These are phyloP conservation scores for Aspergillus ochraceus DNA, from an alignment of 2,329 filamentous ascomycete species.

Conservation along the genomic window DNA sequence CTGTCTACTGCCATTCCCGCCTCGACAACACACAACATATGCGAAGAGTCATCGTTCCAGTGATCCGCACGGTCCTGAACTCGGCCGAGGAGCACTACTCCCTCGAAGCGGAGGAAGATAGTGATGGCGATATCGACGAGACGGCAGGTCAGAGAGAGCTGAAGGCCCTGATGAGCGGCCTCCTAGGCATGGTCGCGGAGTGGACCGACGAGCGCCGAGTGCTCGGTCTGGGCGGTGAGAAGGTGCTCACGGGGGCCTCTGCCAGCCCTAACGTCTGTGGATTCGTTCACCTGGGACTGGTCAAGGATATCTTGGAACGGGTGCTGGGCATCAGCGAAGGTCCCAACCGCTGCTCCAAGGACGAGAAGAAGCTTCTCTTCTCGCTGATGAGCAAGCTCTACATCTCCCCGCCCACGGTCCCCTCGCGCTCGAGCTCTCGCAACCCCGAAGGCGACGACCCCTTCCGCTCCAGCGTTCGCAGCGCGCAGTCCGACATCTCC, in stretches of 20 bases:
- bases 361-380: conserved; percentile 81
- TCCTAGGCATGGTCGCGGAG: conserved; percentile 76
- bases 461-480: conserved; percentile 52
- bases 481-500: conserved; percentile 50
- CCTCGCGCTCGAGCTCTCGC: conserved; percentile 38
- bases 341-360: conserved; percentile 50
- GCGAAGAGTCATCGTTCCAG: conserved; percentile 69
- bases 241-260: conserved; percentile 50
- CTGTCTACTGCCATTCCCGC: conserved; percentile 87
- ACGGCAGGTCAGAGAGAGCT: conserved; percentile 68
- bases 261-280: conserved; percentile 61
- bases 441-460: conserved; percentile 61
- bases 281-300: conserved; percentile 78
- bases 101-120: conserved; percentile 70
- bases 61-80: conserved; percentile 68
- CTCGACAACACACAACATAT: conserved; percentile 81
- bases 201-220: conserved; percentile 92
- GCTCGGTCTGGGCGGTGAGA: conserved; percentile 58
- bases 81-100: conserved; percentile 65
- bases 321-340: conserved; percentile 54
- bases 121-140: conserved; percentile 71
- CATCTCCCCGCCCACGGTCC: conserved; percentile 64
- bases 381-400: conserved; percentile 80
- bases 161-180: conserved; percentile 66
- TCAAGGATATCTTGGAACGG: conserved; percentile 73